A percentile compares a stretch with the other conserved stretches of the same genome.
phyloP scores from a whole-genome alignment of 2,329 filamentous ascomycete species.

The Colletotrichum spaethianum region DNA sequence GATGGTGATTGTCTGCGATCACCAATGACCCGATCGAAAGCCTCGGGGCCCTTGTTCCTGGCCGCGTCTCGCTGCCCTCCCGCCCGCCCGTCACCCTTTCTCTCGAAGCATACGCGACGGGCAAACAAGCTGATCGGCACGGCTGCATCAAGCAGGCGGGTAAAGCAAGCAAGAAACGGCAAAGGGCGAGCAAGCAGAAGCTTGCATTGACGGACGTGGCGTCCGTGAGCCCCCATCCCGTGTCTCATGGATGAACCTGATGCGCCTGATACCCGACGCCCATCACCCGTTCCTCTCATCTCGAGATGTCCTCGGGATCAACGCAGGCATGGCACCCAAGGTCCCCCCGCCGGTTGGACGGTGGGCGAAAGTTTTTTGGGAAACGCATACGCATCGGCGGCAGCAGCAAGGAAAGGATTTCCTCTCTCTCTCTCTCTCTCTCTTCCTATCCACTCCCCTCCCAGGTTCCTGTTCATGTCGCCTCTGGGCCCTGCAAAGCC shows the following conservation, averaged over 20 bases:
- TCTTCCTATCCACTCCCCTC: no score
- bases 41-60: not conserved
- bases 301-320: conserved; percentile 31
- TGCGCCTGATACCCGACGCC: conserved; percentile 36
- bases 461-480: conserved; percentile 27
- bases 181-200: conserved; percentile 8
- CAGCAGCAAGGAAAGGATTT: not conserved
- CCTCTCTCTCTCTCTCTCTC: no score
- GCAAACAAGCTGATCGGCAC: not conserved
- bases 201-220: conserved; percentile 26
- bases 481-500: conserved; percentile 14
- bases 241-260: conserved; percentile 33
- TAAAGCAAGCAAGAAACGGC: not conserved
- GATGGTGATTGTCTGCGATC: not conserved
- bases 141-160: not conserved
- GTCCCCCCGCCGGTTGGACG: not conserved
- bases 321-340: conserved; percentile 38
- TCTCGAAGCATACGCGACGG: not conserved
- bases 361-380: conserved; percentile 32
- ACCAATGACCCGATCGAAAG: not conserved
- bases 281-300: conserved; percentile 41
- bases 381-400: conserved; percentile 23
- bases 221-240: conserved; percentile 17
- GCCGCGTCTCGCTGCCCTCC: not conserved
- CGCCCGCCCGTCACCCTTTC: not conserved